Evolutionary conservation across 805 yeast genomes (phyloP), one percentile per base, ranked within the genome.

Genomic region (Cyberlindnera saturnus): DNA sequence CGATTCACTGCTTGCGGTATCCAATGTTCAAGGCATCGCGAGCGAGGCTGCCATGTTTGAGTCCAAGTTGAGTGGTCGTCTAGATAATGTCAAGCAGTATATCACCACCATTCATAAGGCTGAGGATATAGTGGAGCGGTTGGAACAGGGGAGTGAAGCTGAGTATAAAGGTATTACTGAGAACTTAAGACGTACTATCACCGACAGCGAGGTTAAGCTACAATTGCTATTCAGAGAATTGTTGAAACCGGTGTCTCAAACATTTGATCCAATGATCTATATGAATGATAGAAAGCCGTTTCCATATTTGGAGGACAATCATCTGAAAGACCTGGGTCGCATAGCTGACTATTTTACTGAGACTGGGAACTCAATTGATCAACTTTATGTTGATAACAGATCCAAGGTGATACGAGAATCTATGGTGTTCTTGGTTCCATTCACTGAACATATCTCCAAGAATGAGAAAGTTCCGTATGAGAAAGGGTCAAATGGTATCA

Each of bases 161-260:
- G 77, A 75, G 43, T 87, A 85, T 55, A 76, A 74, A 43, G 93
- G 95, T 19, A 75, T 88, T 5, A 65, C 78, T 35, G 75, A 77
- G 29, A 81, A 79, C 55, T 67, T 86, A 32, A 75, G 74, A 23
- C 72, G 70, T 30, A 64, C 81, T 4, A 74, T 86, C 14, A 69
- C 69, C 34, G 73, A 71, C 45, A 76, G 85, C 32, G 88, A 83
- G 48, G 55, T 70, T 37, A 73, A 74, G 36, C 55, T 86, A 34
- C 72, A 73, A 44, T 58, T 63, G 6, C 74, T 74, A 53, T 76
- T 83, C 48, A 67, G 67, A 20, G 58, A 63, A n/a, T 56, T 69
- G n/a, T 48, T 79, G 18, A 65, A 61, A 40, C 65, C 66, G 41
- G 56, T 55, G 20, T 68, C 66, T 36, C 60, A 55, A 46, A 68